Percentiles rank a stretch among this genome's conserved stretches.
Conservation (phyloP, 306 rosid genomes). For the cucumber (Cucumis sativus) region DNA sequence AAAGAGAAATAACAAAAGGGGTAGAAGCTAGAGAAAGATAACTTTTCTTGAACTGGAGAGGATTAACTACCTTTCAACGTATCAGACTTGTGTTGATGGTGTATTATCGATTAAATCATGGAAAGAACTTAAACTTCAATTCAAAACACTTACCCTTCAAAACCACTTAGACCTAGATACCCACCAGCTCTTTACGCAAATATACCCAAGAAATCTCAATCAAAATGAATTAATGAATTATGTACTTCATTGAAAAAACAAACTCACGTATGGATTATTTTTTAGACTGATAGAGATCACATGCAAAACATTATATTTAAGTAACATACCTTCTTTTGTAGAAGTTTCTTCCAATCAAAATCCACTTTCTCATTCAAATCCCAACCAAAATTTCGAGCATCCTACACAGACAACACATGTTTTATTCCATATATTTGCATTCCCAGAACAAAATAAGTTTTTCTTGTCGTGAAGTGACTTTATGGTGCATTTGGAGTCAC, state of each 20-base stretch:
- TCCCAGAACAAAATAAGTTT: neutral
- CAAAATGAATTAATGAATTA: neutral
- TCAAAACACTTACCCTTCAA: neutral
- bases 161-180: neutral
- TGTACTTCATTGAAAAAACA: neutral
- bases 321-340: constrained; percentile 70
- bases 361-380: constrained; percentile 71
- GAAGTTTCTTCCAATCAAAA: constrained; percentile 88
- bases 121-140: neutral
- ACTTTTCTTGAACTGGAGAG: neutral
- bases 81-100: neutral
- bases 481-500: neutral
- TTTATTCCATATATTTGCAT: neutral
- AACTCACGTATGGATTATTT: neutral
- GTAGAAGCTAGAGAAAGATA: neutral
- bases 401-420: constrained; percentile 26
- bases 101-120: neutral
- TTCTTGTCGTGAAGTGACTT: neutral
- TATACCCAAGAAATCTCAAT: neutral
- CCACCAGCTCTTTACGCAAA: neutral
- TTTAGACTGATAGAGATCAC: neutral
- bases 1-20: neutral
- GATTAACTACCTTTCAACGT: neutral
- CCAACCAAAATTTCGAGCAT: constrained; percentile 89
- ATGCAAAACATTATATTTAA: neutral